Base-by-base conservation (phyloP, 2,329 filamentous ascomycete genomes). In the Sarocladium oryzae region DNA sequence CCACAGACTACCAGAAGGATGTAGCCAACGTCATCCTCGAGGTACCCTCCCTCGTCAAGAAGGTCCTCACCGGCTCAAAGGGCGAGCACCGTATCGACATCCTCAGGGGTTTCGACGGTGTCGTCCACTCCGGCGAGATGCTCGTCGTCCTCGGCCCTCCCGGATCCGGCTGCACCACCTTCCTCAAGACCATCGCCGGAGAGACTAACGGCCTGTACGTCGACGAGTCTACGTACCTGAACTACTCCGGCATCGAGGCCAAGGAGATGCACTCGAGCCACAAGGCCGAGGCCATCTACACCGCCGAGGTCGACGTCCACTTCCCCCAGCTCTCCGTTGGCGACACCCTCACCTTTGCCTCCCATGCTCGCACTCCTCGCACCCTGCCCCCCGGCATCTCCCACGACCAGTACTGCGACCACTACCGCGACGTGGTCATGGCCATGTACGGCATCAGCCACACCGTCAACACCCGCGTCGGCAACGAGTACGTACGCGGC, bases 291-390 rank as follows among this genome's bases (percentile, higher is more conserved):
- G 84, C 84, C 52, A 88, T 89, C 63, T 89, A 89, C 67, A 87
- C 84, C 0, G 85, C 85, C 50, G 86, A 89, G 66, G 82, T 85
- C 30, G 87, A 90, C 61, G 81, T 84, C 2, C 85, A 88, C 66
- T 88, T 88, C 59, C 83, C 85, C 3, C 77, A 81, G 68, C 68
- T 89, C 59, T 82, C 78, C 3, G 85, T 89, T 16, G 84, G 84
- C 51, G 81, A 89, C 57, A 89, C 86, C 0, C 71, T 89, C 18
- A 80, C 78, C 49, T 89, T 88, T 54, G 85, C 85, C 13, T 83
- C 85, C 4, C 72, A 77, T 20, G 82, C 84, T 7, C 74, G 82
- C 51, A 75, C 80, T 18, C 82, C 82, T 1, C 74, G 75, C 36
- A 60, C 73, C 26, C 70, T 80, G 3, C 80, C 81, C 4, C 70